A percentile compares a stretch with the other conserved stretches of the same genome.
These are phyloP conservation scores for Macadamia tetraphylla DNA, from an alignment of 164 flowering plant genomes.

Conservation along the genomic window DNA sequence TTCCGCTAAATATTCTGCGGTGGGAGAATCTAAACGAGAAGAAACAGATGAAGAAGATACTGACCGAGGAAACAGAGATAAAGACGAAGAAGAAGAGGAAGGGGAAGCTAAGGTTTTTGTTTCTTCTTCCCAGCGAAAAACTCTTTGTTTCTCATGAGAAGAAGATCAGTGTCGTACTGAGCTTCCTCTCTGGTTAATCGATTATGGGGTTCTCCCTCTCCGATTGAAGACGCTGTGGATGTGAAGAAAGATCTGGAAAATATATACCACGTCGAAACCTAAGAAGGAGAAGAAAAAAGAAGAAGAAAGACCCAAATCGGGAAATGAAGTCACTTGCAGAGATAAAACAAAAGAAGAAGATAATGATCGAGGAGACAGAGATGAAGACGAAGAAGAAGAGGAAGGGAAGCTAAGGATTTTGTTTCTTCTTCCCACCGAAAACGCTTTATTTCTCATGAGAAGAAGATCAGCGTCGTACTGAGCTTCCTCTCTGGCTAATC, in stretches of 20 bases:
- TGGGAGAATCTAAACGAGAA: slow-evolving; percentile 5
- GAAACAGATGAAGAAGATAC: neutral
- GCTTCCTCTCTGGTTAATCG: slow-evolving; percentile 51
- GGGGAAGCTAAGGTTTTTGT: slow-evolving; percentile 12
- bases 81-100: slow-evolving; percentile 17
- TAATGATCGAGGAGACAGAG: slow-evolving; percentile 9
- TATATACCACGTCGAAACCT: neutral
- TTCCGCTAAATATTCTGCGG: slow-evolving; percentile 5
- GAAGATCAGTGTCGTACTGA: slow-evolving; percentile 75
- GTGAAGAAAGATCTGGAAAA: slow-evolving; percentile 11
- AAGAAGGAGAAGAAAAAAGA: neutral
- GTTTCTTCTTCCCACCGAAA: slow-evolving; percentile 37
- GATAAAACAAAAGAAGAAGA: slow-evolving; percentile 12
- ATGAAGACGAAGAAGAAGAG: slow-evolving; percentile 17
- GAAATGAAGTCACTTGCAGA: slow-evolving; percentile 14
- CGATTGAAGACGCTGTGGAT: slow-evolving; percentile 8
- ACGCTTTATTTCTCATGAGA: slow-evolving; percentile 57
- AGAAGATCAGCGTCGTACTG: slow-evolving; percentile 72
- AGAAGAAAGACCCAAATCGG: slow-evolving; percentile 12
- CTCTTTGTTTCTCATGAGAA: slow-evolving; percentile 53
- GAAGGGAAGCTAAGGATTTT: slow-evolving; percentile 12
- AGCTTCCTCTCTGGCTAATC: slow-evolving; percentile 51
- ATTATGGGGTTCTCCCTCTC: slow-evolving; percentile 51
- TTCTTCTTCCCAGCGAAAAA: slow-evolving; percentile 46
- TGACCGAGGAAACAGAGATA: slow-evolving; percentile 11